Evolutionary conservation across 768 basidiomycete species (phyloP), one percentile per base, ranked within the genome.

Genomic region (Clitopilus passeckerianus): DNA sequence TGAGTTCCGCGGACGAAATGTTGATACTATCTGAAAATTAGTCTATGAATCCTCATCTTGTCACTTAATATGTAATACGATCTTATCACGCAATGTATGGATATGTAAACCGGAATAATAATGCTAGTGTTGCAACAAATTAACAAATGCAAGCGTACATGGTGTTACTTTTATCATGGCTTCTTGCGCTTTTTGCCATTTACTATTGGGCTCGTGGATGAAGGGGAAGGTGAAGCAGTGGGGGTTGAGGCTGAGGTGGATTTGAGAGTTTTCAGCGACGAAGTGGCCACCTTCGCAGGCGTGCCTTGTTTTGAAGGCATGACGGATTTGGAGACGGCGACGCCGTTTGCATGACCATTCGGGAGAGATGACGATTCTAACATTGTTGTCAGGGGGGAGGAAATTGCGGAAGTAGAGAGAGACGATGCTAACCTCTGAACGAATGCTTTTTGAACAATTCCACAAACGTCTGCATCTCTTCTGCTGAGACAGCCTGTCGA

Each of bases 361-460:
- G 27, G 27, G 27, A 4, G 7, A 3, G 27, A 30, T 30, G 27
- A 30, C 27, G 27, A 7, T 7, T 30, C 33, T 23, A 33, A 56
- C n/a, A n/a, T 46, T 30, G 6, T n/a, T 27, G 1, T 30, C 27
- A 6, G 20, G 22, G 52, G 37, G 33, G 15, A 54, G 37, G 33
- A 16, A 23, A 53, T 52, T 34, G 54, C 54, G 16, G 12, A 7
- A 3, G 27, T 30, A 7, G 27, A 30, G 7, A 30, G 4, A 30
- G 7, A 30, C 7, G n/a, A n/a, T 20, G 70, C 75, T 12, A 63
- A 83, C 82, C 76, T 70, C 72, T 68, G 68, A 77, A 41, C 64
- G 76, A 71, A 57, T 81, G 78, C 55, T 72, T 66, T 63, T 74
- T 83, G 78, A 95, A 95, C 23, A 94, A 72, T 34, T 79, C 76